A percentile compares a stretch with the other conserved stretches of the same genome.
These are phyloP conservation scores for Tephrocybe sp. DNA, from an alignment of 768 basidiomycete species.

Conservation along the genomic window DNA sequence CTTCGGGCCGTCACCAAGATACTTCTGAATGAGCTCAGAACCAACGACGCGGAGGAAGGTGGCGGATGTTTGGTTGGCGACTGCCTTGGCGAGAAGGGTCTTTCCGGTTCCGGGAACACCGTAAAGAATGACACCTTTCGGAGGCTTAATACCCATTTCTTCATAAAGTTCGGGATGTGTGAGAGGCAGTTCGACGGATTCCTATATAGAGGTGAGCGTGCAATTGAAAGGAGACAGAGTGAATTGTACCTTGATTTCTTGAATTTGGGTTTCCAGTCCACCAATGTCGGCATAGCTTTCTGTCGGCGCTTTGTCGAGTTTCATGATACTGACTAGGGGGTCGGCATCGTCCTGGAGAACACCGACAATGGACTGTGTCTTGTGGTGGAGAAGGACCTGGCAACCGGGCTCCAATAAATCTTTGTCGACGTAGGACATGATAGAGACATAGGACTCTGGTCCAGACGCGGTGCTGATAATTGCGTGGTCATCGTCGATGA, in stretches of 20 bases:
- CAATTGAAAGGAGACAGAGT: neutral
- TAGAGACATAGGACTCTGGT: conserved; percentile 95
- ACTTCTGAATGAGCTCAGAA: conserved; percentile 98
- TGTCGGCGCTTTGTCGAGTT: conserved; percentile 97
- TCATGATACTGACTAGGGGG: conserved; percentile 98
- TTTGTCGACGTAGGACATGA: conserved; percentile 98
- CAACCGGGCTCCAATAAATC: conserved; percentile 96
- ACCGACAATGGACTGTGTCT: conserved; percentile 92
- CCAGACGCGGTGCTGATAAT: conserved; percentile 94
- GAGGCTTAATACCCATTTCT: conserved; percentile 99
- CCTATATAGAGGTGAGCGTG: conserved; percentile 43
- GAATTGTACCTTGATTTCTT: conserved; percentile 88
- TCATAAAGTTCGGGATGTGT: conserved; percentile 99
- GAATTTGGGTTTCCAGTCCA: conserved; percentile 94
- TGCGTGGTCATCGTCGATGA: conserved; percentile 98
- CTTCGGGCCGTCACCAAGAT: conserved; percentile 98
- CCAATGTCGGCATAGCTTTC: conserved; percentile 99
- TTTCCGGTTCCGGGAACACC: conserved; percentile 99
- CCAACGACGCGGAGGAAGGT: conserved; percentile 98
- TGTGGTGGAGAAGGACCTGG: conserved; percentile 93
- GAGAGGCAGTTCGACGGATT: conserved; percentile 96
- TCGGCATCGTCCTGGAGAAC: conserved; percentile 94
- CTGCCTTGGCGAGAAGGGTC: conserved; percentile 95
- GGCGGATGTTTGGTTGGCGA: conserved; percentile 97
- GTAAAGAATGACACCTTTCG: conserved; percentile 98